Conservation (phyloP, 805 yeast species). For the Yarrowia yakushimensis region DNA sequence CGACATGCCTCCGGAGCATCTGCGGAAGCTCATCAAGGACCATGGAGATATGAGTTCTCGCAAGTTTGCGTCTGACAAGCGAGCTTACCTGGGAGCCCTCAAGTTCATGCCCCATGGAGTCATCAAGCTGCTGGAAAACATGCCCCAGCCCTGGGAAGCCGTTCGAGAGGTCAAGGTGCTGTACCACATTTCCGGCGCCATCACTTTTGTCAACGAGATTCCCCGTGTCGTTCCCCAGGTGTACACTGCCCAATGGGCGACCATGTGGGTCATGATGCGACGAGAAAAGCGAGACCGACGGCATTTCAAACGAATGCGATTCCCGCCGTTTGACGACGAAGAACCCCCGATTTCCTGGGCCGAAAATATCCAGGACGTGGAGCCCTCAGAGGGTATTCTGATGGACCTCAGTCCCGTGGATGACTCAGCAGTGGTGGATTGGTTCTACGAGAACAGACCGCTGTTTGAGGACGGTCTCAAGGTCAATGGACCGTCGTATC, state of each 20-base stretch:
- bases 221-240: conserved; percentile 92
- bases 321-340: conserved; percentile 97
- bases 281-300: conserved; percentile 86
- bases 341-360: conserved; percentile 85
- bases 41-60: conserved; percentile 83
- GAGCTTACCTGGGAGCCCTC: conserved; percentile 83
- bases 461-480: conserved; percentile 51
- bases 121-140: conserved; percentile 80
- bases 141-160: conserved; percentile 99
- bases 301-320: conserved; percentile 85
- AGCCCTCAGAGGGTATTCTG: conserved; percentile 67
- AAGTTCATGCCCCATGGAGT: conserved; percentile 96
- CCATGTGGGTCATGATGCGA: conserved; percentile 90
- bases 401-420: conserved; percentile 62
- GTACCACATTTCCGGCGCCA: conserved; percentile 90
- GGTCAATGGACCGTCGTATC: conserved; percentile 76
- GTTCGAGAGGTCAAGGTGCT: conserved; percentile 79
- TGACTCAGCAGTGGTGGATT: conserved; percentile 59
- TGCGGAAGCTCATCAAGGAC: conserved; percentile 75
- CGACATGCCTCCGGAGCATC: conserved; percentile 91
- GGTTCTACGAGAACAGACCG: conserved; percentile 81
- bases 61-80: conserved; percentile 75
- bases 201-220: conserved; percentile 87
- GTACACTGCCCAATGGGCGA: conserved; percentile 92
- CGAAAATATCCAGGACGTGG: conserved; percentile 72